Base-by-base conservation (phyloP, 2,329 filamentous ascomycete genomes). In the Epichloe gansuensis region DNA sequence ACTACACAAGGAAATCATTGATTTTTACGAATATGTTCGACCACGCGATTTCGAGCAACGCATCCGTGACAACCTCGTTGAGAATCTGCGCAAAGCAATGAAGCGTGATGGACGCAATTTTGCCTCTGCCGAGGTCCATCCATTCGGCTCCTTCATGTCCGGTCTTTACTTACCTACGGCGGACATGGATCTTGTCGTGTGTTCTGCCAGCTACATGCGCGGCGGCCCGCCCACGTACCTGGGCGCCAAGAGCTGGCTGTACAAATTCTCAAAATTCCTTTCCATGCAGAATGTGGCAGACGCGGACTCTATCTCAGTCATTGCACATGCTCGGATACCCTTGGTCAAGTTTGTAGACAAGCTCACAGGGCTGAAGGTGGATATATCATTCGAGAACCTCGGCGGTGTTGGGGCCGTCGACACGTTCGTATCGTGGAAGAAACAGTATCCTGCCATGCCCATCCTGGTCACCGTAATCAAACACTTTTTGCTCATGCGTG, bases 91-190 rank as follows among this genome's bases (percentile, higher is more conserved):
- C 48, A 63, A 64, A 17, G 74, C 76, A 2, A 75, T 94, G 61
- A 74, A 73, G 53, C 72, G 66, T 13, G 71, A 71, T 12, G 64
- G 59, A 1, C 58, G 63, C n/a, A 66, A 72, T 47, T 84, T 81
- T 59, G 68, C 72, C 12, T 78, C 80, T 46, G 80, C 82, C 11
- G 74, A 83, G 47, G 72, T 96, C 7, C 73, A 78, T 36, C 76
- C 84, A 9, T 98, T 98, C 64, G 93, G 93, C n/a, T 97, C 93
- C 0, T 98, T 90, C 67, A 90, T 89, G 59, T 89, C 89, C 3
- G 89, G 87, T 0, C 72, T 89, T 7, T 82, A 81, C 58, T 69
- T 82, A 2, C 78, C 78, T 0, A 81, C 86, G 1, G 89, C 87
- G 15, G 93, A 98, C 64, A 95, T 98, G 82, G 93, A 98, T 64